Evolutionary conservation across 2,329 filamentous ascomycete species (phyloP), one percentile per base, ranked within the genome.

Genomic region (Akanthomyces muscarius): DNA sequence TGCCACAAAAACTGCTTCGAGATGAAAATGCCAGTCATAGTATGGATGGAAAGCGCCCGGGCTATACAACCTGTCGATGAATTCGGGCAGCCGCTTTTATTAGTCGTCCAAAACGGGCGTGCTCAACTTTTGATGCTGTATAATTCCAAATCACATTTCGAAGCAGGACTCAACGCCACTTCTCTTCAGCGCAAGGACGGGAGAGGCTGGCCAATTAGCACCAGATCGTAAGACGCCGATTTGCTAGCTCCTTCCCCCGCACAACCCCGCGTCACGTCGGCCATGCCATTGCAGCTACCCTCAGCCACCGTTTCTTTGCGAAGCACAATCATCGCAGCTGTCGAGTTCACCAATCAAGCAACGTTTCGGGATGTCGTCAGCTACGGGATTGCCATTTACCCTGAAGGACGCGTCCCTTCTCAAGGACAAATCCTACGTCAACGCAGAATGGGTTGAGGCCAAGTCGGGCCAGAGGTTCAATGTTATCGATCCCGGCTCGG

Each of bases 401-500:
- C 75, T 85, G 41, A 71, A 76, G 23, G 78, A 85, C 69, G 74
- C 76, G 2, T 75, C 74, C 30, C 76, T 86, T 16, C 74, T 81
- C 18, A 76, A 80, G 41, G 77, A 77, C 48, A 78, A 83, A 64
- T 83, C 79, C 55, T 80, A 80, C 60, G 73, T 85, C 61, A 74
- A 83, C 62, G 79, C 81, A 58, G 66, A 79, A 67, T 81, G 79
- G 75, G 73, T 80, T 1, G 62, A 73, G 14, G 76, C 82, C 18
- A 76, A 76, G 50, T 79, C 76, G 36, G 78, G 78, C 55, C 74
- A 76, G 41, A 77, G 80, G 0, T 86, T 85, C 64, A 75, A 81
- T 64, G 78, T 85, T 11, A 67, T 83, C 18, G 82, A 86, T 64
- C 83, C 83, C 0, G 83, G 83, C 44, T 80, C 78, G 6, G 79